Base-by-base conservation (phyloP, 192 early-diverging fungal genomes). In the Podochytrium sp. region DNA sequence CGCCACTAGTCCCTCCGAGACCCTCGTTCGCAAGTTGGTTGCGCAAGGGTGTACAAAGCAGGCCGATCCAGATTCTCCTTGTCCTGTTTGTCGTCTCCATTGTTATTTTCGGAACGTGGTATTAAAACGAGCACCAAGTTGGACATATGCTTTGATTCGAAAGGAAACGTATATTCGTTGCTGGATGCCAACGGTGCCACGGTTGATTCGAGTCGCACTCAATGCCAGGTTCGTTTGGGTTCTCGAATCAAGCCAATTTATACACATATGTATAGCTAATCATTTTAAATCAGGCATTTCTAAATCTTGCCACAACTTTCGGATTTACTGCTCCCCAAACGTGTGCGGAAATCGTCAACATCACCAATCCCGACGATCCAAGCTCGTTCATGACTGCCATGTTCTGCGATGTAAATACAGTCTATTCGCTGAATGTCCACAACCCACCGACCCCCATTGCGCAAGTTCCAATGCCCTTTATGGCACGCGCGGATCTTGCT, bases 241-340 rank as follows among this genome's bases (percentile, higher is more conserved):
- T 10, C 52, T 35, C 3, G 23, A 59, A 27, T 12, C 12, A 5
- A 71, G n/a, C n/a, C n/a, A n/a, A n/a, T n/a, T n/a, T n/a, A n/a
- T n/a, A n/a, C n/a, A n/a, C n/a, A n/a, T n/a, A n/a, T n/a, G n/a
- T n/a, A n/a, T n/a, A n/a, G n/a, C n/a, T n/a, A n/a, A n/a, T n/a
- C n/a, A n/a, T n/a, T n/a, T n/a, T n/a, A n/a, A n/a, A n/a, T 10
- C 41, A 71, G 69, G 69, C 69, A 14, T 35, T 71, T 32, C 41
- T 59, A 2, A 30, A 32, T 40, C n/a, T 71, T 7, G 57, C 39
- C 14, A 27, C 12, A 3, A 0, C 41, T 25, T 71, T 71, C 33
- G 69, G 69, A 39, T 71, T 71, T 33, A 12, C 56, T 14, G 53
- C 69, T 12, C 18, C 16, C 16, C 18, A 32, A 32, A 41, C 53